Percentiles rank a stretch among this genome's conserved stretches.
phyloP scores from a whole-genome alignment of 495 filamentous ascomycete species.

The Penicillium maclennaniae region DNA sequence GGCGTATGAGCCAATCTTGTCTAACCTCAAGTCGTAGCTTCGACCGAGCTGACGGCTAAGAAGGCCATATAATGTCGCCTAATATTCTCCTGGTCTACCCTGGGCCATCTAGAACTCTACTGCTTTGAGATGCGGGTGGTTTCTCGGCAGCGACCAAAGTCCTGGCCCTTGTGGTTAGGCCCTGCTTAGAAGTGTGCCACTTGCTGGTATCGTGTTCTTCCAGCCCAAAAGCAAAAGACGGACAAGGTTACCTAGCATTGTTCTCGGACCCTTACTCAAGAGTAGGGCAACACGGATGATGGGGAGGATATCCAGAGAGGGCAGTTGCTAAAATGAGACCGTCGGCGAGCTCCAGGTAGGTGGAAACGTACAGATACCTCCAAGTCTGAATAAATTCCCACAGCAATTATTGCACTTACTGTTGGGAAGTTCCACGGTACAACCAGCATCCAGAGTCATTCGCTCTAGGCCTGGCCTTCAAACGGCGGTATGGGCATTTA shows the following conservation, averaged over 20 bases:
- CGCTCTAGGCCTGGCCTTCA: neutral
- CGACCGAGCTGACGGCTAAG: neutral
- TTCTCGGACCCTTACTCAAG: neutral
- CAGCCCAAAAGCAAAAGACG: conserved; percentile 10
- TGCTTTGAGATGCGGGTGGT: conserved; percentile 6
- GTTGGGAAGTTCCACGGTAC: neutral
- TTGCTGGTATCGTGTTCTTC: conserved; percentile 3
- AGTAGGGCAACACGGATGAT: neutral
- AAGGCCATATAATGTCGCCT: conserved; percentile 11
- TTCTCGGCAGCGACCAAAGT: conserved; percentile 14
- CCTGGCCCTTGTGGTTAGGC: conserved; percentile 19
- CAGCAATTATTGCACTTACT: conserved; percentile 11
- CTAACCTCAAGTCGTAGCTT: conserved; percentile 9
- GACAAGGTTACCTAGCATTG: conserved; percentile 18
- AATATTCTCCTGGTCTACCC: conserved; percentile 17
- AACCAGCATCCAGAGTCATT: neutral
- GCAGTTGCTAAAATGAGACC: conserved; percentile 14
- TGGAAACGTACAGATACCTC: neutral
- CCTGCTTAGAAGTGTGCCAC: conserved; percentile 19
- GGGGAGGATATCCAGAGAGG: conserved; percentile 16
- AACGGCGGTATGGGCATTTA: conserved; percentile 8
- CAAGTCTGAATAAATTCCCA: neutral
- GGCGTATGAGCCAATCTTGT: conserved; percentile 13
- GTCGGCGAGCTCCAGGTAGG: neutral
- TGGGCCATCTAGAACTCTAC: conserved; percentile 12